Conservation (phyloP, 2,329 filamentous ascomycete species). For the Aspergillus costaricaensis region DNA sequence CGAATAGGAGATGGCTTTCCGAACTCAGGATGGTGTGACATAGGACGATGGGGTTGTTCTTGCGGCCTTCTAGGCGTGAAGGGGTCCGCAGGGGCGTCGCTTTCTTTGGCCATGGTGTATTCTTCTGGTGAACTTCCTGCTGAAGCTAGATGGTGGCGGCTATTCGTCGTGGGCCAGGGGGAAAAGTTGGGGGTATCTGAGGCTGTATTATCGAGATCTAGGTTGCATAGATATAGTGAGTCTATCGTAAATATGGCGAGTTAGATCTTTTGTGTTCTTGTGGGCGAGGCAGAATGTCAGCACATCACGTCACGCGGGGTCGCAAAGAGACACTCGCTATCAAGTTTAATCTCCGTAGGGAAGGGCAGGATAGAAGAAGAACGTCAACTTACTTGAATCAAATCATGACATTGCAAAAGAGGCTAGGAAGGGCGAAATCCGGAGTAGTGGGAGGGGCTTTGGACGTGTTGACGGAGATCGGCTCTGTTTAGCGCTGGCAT, state of each 20-base stretch:
- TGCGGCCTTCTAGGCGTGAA: slow-evolving; percentile 39
- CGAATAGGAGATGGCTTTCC: slow-evolving; percentile 61
- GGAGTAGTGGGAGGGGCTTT: slow-evolving; percentile 8
- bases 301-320: not conserved
- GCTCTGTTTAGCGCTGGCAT: slow-evolving; percentile 13
- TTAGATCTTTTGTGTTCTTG: not conserved
- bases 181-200: not conserved
- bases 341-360: not conserved
- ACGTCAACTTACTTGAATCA: too few relatives aligned
- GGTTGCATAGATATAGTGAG: not conserved
- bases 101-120: slow-evolving; percentile 54
- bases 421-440: not conserved
- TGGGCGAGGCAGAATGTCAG: not conserved
- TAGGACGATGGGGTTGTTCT: slow-evolving; percentile 35
- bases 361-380: too few relatives aligned
- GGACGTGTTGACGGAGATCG: slow-evolving; percentile 12
- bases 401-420: not conserved
- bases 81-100: slow-evolving; percentile 46
- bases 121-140: not conserved
- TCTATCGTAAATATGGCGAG: not conserved
- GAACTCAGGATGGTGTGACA: slow-evolving; percentile 54
- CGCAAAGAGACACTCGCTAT: not conserved
- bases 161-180: not conserved
- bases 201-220: not conserved
- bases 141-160: not conserved